These are phyloP conservation scores for Glycyrrhiza uralensis DNA, from an alignment of 306 rosid species.

Conservation along the genomic window DNA sequence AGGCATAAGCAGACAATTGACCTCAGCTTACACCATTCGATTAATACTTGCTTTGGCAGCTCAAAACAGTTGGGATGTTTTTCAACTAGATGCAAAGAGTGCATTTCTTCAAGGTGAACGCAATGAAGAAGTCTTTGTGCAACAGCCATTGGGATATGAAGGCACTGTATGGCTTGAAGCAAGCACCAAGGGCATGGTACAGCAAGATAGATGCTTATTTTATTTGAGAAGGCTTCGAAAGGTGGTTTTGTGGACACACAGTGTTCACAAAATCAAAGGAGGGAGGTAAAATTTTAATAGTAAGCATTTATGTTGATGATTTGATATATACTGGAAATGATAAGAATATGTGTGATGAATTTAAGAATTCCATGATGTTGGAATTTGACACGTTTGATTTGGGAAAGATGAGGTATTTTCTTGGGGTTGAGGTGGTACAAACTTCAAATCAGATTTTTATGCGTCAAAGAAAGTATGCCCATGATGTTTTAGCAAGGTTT, in stretches of 20 bases:
- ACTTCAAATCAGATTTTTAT: neutral
- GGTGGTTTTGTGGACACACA: neutral
- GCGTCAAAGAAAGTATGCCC: neutral
- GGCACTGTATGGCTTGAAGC: too few species aligned
- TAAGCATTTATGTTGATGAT: neutral
- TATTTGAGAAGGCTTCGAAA: neutral
- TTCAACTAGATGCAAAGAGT: too few species aligned
- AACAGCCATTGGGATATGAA: too few species aligned
- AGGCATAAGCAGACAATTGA: too few species aligned
- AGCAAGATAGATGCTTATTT: too few species aligned
- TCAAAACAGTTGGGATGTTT: too few species aligned
- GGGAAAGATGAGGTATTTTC: too few species aligned
- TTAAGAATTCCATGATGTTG: neutral
- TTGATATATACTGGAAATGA: neutral
- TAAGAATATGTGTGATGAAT: neutral
- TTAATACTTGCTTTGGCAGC: too few species aligned
- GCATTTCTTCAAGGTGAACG: too few species aligned
- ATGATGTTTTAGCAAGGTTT: neutral
- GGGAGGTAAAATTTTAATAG: neutral
- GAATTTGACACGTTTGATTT: neutral
- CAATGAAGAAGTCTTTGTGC: too few species aligned
- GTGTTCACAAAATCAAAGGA: neutral
- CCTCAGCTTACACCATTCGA: too few species aligned
- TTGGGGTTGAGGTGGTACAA: neutral
- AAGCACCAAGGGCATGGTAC: neutral